These are phyloP conservation scores for Xerocomellus amylosporus DNA, from an alignment of 768 basidiomycete genomes.

Conservation along the genomic window DNA sequence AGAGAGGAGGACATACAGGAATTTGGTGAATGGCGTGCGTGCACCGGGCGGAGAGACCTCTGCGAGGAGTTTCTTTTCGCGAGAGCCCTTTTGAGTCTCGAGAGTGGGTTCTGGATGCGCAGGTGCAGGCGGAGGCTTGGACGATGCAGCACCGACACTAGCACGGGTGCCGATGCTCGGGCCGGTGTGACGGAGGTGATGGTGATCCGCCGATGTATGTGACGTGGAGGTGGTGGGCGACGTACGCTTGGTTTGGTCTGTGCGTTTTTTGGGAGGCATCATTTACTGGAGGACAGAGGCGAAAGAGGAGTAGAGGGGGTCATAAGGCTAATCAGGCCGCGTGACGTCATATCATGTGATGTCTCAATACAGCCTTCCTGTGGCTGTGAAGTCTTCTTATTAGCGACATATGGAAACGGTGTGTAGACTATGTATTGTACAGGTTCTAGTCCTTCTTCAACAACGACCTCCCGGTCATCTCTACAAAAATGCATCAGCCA, in stretches of 20 bases:
- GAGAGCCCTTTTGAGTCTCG: background rate
- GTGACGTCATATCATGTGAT: slow-evolving; percentile 24
- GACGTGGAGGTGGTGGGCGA: slow-evolving; percentile 12
- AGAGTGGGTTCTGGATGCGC: background rate
- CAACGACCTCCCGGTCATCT: slow-evolving; percentile 32
- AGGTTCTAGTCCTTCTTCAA: slow-evolving; percentile 22
- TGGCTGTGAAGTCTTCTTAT: background rate
- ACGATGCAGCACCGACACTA: background rate
- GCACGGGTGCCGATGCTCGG: slow-evolving; percentile 13
- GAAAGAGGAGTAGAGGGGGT: background rate
- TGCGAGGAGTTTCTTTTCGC: background rate
- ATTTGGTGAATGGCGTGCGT: slow-evolving; percentile 23
- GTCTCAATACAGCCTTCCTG: background rate
- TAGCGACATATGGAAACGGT: too few species aligned
- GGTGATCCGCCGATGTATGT: slow-evolving; percentile 7
- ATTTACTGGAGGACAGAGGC: background rate
- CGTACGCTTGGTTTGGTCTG: slow-evolving; percentile 7
- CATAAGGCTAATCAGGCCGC: background rate
- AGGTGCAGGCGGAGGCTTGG: background rate
- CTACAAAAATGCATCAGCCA: slow-evolving; percentile 13
- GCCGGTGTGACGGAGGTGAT: slow-evolving; percentile 19
- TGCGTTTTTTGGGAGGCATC: slow-evolving; percentile 22
- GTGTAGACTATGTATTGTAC: slow-evolving; percentile 7
- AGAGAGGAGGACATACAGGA: slow-evolving; percentile 50
- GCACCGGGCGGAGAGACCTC: slow-evolving; percentile 3